Evolutionary conservation across 352 stramenopile genomes (phyloP), one percentile per base, ranked within the genome.

Genomic region (Globisporangium lucens): DNA sequence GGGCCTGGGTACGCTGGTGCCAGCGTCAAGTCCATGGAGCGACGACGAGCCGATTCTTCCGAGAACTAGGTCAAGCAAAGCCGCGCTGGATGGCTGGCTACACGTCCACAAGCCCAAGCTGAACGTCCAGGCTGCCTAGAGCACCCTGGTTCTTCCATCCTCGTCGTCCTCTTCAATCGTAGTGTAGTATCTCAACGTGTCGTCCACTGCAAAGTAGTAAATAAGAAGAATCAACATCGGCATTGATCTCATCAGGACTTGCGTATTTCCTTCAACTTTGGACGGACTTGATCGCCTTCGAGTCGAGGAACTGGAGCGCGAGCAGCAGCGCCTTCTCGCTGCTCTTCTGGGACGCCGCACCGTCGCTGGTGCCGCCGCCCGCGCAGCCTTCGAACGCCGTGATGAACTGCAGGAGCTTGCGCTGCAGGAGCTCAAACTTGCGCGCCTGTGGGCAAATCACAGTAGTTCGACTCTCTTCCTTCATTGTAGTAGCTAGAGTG

Each of bases 311-410:
- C 65, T 89, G 77, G 12, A 82, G 49, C 29, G 83, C 79, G 29
- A 87, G 72, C 24, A 83, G 77, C 1, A 89, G 66, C 7, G 79
- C 75, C 60, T 91, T 86, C 33, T 89, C 79, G 2, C 57, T 63
- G 66, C 80, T 89, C 30, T 88, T 89, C 65, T 80, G 71, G 0
- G 77, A 76, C 3, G 22, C 27, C 24, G 24, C 35, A 7, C 10
- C 49, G 5, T 17, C 47, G 15, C 24, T 24, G 27, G 10, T 68
- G 17, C 27, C 38, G 1, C 80, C 38, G 0, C 80, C 76, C 5
- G 76, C 78, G 61, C 79, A 91, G 9, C 83, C 80, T 76, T 91
- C 79, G 62, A 91, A 91, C 8, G 81, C 84, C 0, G 79, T 89
- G 65, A 88, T 73, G 56, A 87, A 89, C 63, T 87, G 80, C 59